Conservation (phyloP, 306 rosid species). For the Parietaria judaica region DNA sequence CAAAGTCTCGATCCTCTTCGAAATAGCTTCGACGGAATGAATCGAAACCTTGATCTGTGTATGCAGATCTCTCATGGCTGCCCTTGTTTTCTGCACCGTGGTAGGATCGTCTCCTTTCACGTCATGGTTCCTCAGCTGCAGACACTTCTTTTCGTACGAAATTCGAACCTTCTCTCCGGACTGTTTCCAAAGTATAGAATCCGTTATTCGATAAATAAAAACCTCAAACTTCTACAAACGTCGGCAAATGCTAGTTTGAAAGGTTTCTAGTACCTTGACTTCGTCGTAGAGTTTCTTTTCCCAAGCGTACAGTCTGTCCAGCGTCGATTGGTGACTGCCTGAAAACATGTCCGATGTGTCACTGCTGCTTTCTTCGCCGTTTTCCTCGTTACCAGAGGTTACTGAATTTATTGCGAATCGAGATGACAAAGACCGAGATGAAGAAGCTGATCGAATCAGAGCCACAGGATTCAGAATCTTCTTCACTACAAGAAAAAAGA, state of each 20-base stretch:
- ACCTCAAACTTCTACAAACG: not conserved
- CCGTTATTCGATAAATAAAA: slow-evolving; percentile 2
- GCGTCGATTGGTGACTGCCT: slow-evolving; percentile 72
- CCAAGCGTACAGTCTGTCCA: slow-evolving; percentile 85
- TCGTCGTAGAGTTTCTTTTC: slow-evolving; percentile 90
- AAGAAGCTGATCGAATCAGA: slow-evolving; percentile 62
- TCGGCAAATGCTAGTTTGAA: too few relatives aligned
- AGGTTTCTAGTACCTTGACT: slow-evolving; percentile 54
- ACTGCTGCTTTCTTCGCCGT: slow-evolving; percentile 27
- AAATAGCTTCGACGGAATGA: slow-evolving; percentile 79
- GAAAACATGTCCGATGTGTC: slow-evolving; percentile 48
- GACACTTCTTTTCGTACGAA: slow-evolving; percentile 73
- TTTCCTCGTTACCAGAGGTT: slow-evolving; percentile 37
- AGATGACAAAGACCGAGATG: slow-evolving; percentile 65
- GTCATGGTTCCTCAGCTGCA: slow-evolving; percentile 62
- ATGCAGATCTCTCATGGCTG: slow-evolving; percentile 61
- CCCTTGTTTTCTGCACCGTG: slow-evolving; percentile 63
- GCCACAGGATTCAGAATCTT: slow-evolving; percentile 88
- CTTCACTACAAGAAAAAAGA: slow-evolving; percentile 44
- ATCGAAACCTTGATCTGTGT: slow-evolving; percentile 86
- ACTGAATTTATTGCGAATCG: slow-evolving; percentile 45
- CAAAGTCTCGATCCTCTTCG: slow-evolving; percentile 69
- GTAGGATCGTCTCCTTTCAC: slow-evolving; percentile 62
- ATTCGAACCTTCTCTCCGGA: slow-evolving; percentile 75
- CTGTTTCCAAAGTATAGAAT: slow-evolving; percentile 39